Conservation (phyloP, 192 early-diverging fungal species). For the Rhizophagus prolifer region DNA sequence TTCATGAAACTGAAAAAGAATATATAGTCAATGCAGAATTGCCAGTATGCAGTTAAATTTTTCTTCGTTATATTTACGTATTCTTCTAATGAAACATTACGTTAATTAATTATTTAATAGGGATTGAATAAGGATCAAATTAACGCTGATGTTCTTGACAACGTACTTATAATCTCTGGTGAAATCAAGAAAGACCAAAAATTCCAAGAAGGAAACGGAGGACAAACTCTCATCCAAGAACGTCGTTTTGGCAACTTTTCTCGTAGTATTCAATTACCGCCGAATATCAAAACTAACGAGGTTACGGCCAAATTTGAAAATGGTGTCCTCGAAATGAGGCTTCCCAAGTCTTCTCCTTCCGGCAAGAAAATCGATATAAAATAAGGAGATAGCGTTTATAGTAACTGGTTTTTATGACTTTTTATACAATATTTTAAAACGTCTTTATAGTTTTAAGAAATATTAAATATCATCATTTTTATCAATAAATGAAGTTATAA, state of each 20-base stretch:
- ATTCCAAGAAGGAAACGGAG: constrained; percentile 40
- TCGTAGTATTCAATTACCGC: constrained; percentile 47
- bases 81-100: too few relatives aligned
- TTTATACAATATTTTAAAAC: too few relatives aligned
- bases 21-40: constrained; percentile 9
- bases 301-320: constrained; percentile 55
- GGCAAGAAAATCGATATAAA: constrained; percentile 50
- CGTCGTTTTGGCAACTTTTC: constrained; percentile 50
- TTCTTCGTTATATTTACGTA: not conserved
- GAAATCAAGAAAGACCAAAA: constrained; percentile 37
- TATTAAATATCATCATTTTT: too few relatives aligned
- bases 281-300: constrained; percentile 41
- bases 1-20: constrained; percentile 10
- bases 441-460: too few relatives aligned
- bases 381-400: too few relatives aligned
- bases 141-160: constrained; percentile 47
- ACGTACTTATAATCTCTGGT: constrained; percentile 47
- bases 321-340: constrained; percentile 49
- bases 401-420: too few relatives aligned
- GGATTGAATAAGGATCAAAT: constrained; percentile 57
- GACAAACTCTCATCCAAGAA: constrained; percentile 48
- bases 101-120: not conserved
- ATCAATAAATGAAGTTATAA: too few relatives aligned
- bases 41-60: not conserved
- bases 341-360: constrained; percentile 42